A percentile compares a stretch with the other conserved stretches of the same genome.
These are phyloP conservation scores for Tolypocladium cylindrosporum DNA, from an alignment of 2,329 filamentous ascomycete species.

Conservation along the genomic window DNA sequence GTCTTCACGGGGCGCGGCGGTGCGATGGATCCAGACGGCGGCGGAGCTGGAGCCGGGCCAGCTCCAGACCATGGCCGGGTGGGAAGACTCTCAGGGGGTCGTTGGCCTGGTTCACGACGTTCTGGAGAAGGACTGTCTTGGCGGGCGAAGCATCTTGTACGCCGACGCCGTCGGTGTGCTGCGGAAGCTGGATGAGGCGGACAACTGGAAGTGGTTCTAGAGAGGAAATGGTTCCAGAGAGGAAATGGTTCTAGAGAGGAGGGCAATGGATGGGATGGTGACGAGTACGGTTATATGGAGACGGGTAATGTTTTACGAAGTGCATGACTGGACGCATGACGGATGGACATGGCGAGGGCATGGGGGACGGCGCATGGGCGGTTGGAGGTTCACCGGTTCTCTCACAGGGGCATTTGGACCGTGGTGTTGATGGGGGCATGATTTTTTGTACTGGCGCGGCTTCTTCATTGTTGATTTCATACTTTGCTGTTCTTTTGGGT, in stretches of 20 bases:
- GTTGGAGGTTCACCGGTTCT: neutral
- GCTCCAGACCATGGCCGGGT: constrained; percentile 22
- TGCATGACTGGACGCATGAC: neutral
- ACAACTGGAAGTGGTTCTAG: constrained; percentile 24
- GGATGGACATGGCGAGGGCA: neutral
- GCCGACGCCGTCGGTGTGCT: constrained; percentile 44
- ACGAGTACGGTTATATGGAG: neutral
- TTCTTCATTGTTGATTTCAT: neutral
- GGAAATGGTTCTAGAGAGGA: constrained; percentile 19
- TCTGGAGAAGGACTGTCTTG: constrained; percentile 39
- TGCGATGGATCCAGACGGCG: constrained; percentile 29
- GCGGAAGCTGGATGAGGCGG: constrained; percentile 37
- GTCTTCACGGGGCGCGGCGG: constrained; percentile 15
- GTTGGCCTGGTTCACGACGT: constrained; percentile 37
- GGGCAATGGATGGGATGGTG: neutral
- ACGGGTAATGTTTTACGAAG: neutral
- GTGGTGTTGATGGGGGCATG: neutral
- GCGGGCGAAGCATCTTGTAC: constrained; percentile 37
- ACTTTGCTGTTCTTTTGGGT: neutral
- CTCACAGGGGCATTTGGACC: neutral
- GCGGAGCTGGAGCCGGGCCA: constrained; percentile 29
- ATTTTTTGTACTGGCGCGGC: too few species aligned
- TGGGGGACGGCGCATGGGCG: neutral
- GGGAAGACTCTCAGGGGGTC: constrained; percentile 32
- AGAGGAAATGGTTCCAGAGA: constrained; percentile 19